A percentile compares a stretch with the other conserved stretches of the same genome.
Conservation (phyloP, 2,329 filamentous ascomycete species). For the Colletotrichum sp. region DNA sequence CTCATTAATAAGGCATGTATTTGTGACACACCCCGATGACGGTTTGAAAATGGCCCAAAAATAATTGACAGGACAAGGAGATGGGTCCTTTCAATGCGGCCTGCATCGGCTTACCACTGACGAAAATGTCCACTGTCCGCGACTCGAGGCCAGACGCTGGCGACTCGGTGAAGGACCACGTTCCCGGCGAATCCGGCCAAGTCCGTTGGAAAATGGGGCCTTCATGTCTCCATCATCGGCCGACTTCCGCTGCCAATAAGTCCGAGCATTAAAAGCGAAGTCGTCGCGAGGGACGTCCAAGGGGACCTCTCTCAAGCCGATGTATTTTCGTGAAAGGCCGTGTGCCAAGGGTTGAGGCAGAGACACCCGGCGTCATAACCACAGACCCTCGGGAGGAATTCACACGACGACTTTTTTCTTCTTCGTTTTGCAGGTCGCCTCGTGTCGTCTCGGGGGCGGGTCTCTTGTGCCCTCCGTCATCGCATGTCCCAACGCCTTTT, state of each 20-base stretch:
- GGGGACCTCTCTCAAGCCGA: neutral
- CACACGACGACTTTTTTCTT: neutral
- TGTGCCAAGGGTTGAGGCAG: neutral
- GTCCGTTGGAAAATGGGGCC: neutral
- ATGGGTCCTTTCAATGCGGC: slow-evolving; percentile 8
- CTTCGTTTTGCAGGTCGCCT: neutral
- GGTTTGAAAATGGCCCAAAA: neutral
- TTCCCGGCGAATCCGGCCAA: neutral
- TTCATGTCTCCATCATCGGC: neutral
- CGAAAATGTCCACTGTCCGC: neutral
- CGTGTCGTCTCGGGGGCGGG: neutral
- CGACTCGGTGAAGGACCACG: neutral
- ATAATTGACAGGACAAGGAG: neutral
- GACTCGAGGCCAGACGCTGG: slow-evolving; percentile 2
- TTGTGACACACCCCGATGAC: neutral
- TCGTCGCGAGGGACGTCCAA: neutral
- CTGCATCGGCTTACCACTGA: neutral
- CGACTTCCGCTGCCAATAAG: neutral
- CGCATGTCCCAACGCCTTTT: neutral
- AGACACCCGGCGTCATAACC: neutral
- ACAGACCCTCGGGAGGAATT: neutral
- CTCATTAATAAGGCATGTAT: neutral
- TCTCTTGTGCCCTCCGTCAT: neutral
- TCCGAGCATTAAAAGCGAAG: neutral
- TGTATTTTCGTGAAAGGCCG: neutral